Percentiles rank a stretch among this genome's conserved stretches.
Evolutionary conservation across 306 rosid species (phyloP).

Genomic region (Delonix regia): DNA sequence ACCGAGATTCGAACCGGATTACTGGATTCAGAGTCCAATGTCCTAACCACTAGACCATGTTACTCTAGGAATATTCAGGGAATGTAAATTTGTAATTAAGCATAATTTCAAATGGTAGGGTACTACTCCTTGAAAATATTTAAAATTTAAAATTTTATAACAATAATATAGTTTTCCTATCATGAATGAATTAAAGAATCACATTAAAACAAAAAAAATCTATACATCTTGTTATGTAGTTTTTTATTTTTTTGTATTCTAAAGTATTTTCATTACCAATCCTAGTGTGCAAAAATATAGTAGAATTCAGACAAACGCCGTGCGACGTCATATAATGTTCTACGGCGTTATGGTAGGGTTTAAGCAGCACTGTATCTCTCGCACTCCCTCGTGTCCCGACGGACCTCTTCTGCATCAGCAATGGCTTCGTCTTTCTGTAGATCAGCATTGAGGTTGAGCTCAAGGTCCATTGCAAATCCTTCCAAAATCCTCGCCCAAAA

Average conservation of each 20-base stretch:
- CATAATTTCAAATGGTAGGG: too few species aligned
- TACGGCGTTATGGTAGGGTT: constrained; percentile 39
- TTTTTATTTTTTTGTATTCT: too few species aligned
- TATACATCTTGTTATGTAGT: too few species aligned
- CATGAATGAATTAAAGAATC: too few species aligned
- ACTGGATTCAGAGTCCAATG: constrained; percentile 22
- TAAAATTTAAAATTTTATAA: too few species aligned
- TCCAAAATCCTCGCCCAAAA: constrained; percentile 51
- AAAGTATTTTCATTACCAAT: too few species aligned
- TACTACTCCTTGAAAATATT: too few species aligned
- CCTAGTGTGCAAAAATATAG: too few species aligned
- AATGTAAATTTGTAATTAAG: too few species aligned
- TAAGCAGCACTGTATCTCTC: constrained; percentile 21
- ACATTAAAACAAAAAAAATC: too few species aligned
- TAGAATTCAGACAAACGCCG: background rate
- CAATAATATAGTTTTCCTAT: too few species aligned
- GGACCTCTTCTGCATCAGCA: constrained; percentile 7
- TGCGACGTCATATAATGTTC: background rate
- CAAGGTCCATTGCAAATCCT: constrained; percentile 57
- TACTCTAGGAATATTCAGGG: too few species aligned
- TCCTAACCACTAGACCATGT: constrained; percentile 13
- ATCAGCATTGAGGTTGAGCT: constrained; percentile 62
- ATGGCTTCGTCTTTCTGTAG: constrained; percentile 66
- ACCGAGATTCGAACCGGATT: constrained; percentile 5
- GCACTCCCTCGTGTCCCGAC: background rate